Evolutionary conservation across 352 stramenopile species (phyloP).

Genomic region (Paralagenidium karlingii): DNA sequence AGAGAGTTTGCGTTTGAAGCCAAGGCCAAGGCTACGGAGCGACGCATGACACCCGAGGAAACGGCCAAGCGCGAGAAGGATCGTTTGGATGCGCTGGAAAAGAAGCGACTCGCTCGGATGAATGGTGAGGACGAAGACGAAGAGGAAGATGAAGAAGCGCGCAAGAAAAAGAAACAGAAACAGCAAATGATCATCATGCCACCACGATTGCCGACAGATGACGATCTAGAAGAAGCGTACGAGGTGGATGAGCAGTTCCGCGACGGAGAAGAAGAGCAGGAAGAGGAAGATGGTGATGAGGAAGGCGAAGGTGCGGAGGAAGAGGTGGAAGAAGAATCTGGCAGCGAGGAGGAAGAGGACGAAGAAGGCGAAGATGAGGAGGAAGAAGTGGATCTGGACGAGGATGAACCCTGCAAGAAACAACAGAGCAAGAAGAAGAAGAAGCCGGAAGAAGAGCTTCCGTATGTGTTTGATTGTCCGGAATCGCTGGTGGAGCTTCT

Average conservation of each 20-base stretch:
- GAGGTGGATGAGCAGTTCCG: conserved; percentile 47
- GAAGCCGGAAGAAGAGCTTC: conserved; percentile 82
- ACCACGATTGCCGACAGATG: conserved; percentile 47
- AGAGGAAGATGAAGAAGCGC: conserved; percentile 39
- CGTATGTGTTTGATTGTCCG: conserved; percentile 92
- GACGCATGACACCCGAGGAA: conserved; percentile 92
- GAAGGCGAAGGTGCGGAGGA: conserved; percentile 16
- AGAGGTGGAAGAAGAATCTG: conserved; percentile 22
- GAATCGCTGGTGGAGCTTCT: conserved; percentile 85
- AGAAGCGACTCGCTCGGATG: conserved; percentile 90
- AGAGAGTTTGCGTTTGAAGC: conserved; percentile 79
- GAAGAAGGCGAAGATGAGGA: conserved; percentile 52
- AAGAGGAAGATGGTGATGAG: conserved; percentile 7
- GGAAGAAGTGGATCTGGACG: conserved; percentile 28
- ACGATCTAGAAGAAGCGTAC: conserved; percentile 85
- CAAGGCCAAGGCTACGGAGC: conserved; percentile 89
- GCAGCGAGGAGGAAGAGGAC: conserved; percentile 55
- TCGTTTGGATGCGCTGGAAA: conserved; percentile 85
- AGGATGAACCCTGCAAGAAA: conserved; percentile 22
- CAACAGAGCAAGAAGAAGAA: conserved; percentile 82
- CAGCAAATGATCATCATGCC: conserved; percentile 55
- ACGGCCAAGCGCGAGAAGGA: conserved; percentile 88
- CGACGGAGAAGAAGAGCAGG: conserved; percentile 29
- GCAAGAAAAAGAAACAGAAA: conserved; percentile 28
- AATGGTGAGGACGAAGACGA: conserved; percentile 75